Evolutionary conservation across 1,284 basidiomycete species (phyloP).

Genomic region (Rhodotorula mucilaginosa): DNA sequence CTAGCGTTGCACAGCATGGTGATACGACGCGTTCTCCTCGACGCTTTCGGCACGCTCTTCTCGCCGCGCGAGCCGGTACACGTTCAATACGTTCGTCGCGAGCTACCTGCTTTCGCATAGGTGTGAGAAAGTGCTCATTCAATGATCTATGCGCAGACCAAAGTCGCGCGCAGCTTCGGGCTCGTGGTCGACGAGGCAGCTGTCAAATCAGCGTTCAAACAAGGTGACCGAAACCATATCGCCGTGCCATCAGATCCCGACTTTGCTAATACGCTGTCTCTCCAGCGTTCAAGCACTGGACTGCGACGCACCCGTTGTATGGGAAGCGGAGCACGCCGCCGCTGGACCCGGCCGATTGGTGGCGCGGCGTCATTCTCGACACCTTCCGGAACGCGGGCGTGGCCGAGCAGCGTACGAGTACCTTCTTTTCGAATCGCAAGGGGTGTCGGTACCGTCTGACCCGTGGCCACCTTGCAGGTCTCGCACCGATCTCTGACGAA

Average conservation of each 20-base stretch:
- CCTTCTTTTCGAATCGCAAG: no score
- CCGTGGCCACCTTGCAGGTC: background rate
- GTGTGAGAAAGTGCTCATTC: background rate
- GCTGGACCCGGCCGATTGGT: constrained; percentile 39
- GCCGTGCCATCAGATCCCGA: fast-evolving
- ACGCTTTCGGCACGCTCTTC: constrained; percentile 43
- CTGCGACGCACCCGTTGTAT: constrained; percentile 36
- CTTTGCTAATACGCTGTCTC: background rate
- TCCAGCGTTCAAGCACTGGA: constrained; percentile 37
- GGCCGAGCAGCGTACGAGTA: constrained; percentile 13
- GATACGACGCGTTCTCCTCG: constrained; percentile 26
- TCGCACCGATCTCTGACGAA: background rate
- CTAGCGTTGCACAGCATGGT: background rate
- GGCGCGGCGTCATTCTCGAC: constrained; percentile 37
- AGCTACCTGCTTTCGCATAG: background rate
- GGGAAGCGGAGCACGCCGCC: constrained; percentile 37
- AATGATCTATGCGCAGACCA: background rate
- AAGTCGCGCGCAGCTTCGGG: constrained; percentile 25
- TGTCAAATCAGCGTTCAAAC: constrained; percentile 36
- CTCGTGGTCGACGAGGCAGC: constrained; percentile 23
- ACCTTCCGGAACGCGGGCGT: constrained; percentile 38
- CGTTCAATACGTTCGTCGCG: constrained; percentile 35
- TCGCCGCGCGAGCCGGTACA: constrained; percentile 35
- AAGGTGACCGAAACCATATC: constrained; percentile 1
- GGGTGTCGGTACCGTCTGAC: no score